Conservation (phyloP, 2,329 filamentous ascomycete species). For the Talaromyces sp. region DNA sequence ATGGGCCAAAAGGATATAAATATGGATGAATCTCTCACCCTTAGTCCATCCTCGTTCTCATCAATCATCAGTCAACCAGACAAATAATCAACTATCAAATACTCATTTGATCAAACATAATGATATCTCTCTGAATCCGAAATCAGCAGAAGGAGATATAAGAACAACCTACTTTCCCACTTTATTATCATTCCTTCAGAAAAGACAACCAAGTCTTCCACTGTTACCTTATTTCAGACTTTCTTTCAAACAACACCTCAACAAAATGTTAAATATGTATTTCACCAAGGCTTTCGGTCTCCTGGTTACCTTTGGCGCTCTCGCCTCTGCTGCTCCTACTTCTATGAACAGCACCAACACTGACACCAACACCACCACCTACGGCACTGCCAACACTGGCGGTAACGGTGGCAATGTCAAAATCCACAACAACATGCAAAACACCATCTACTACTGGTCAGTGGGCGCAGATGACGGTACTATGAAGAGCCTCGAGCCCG, state of each 20-base stretch:
- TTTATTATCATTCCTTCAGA: background rate
- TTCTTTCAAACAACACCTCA: slow-evolving; percentile 7
- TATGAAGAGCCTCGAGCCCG: slow-evolving; percentile 36
- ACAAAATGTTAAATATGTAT: slow-evolving; percentile 10
- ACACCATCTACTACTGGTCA: slow-evolving; percentile 42
- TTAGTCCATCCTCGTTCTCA: slow-evolving; percentile 11
- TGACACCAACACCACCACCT: slow-evolving; percentile 17
- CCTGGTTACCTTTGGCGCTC: slow-evolving; percentile 11
- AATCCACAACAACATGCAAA: slow-evolving; percentile 39
- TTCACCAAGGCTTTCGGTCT: slow-evolving; percentile 16
- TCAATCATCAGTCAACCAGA: background rate
- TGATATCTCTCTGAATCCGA: slow-evolving; percentile 1
- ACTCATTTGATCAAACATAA: slow-evolving; percentile 1
- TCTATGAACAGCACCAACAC: slow-evolving; percentile 22
- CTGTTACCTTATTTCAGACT: background rate
- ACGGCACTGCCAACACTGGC: slow-evolving; percentile 26
- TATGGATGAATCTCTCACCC: background rate
- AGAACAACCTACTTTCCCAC: background rate
- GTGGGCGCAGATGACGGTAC: slow-evolving; percentile 32
- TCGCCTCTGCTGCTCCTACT: slow-evolving; percentile 17
- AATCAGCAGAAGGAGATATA: background rate
- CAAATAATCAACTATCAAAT: slow-evolving; percentile 13
- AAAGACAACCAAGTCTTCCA: background rate
- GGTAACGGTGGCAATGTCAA: slow-evolving; percentile 26
- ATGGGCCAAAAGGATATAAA: slow-evolving; percentile 12